Base-by-base conservation (phyloP, 768 basidiomycete species). In the Leccinum olivaceopallidum region DNA sequence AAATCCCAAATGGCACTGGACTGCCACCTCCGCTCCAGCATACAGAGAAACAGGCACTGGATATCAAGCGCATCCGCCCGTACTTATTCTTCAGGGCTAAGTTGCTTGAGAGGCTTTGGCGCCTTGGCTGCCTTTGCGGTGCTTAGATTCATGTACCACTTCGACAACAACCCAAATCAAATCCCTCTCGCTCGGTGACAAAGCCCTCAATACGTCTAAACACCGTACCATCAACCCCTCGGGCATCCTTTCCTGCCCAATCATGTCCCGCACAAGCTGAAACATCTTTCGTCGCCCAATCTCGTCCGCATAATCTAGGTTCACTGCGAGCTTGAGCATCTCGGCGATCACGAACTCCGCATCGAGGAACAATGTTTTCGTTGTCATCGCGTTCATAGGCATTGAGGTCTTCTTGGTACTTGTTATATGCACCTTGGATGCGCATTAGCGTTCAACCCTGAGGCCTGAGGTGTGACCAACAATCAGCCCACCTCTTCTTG, bases 251-350 rank as follows among this genome's bases (percentile, higher is more conserved):
- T 87, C 82, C 63, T 89, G 83, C 1, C 83, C 83, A 16, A 96
- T 80, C 92, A 98, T 95, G 53, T 89, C 85, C 22, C 94, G 86
- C 66, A 95, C 85, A 32, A 95, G 85, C 53, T 84, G 80, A 67
- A 90, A 91, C 88, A 95, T 94, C 75, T 90, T 90, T 60, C 94
- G 77, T 61, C 93, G 77, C 4, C 96, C 95, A 61, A 90, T 91
- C 73, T 97, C 94, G 75, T 98, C 96, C 0, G 87, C 84, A 67
- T 95, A 98, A 73, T 98, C 95, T 26, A 94, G 78, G 61, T 89
- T 83, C 4, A 89, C 80, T 0, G 92, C 91, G 32, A 96, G 76
- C 65, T 81, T 83, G 24, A 97, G 81, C 72, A 98, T 81, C 73
- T 98, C 93, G 0, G 84, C 79, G n/a, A 96, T 79, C 7, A 94